A percentile compares a stretch with the other conserved stretches of the same genome.
Evolutionary conservation across 768 basidiomycete genomes (phyloP).

Genomic region (Tephrocybe sp.): DNA sequence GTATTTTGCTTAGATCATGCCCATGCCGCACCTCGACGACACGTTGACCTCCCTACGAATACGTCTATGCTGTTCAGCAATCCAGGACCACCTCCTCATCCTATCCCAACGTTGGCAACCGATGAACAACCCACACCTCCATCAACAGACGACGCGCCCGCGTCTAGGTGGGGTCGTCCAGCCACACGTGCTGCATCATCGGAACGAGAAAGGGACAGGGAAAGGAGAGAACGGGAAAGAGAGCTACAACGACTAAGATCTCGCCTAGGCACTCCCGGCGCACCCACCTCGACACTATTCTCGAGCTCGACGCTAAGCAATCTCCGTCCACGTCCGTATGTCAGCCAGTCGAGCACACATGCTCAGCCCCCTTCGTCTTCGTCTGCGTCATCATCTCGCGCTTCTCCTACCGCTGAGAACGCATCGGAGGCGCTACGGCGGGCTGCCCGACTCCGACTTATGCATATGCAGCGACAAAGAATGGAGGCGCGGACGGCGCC

Average conservation of each 20-base stretch:
- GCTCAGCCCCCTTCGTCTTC: slow-evolving; percentile 25
- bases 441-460: slow-evolving; percentile 33
- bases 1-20: background rate
- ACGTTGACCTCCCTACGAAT: slow-evolving; percentile 6
- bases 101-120: background rate
- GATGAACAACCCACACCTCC: background rate
- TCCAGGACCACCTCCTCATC: slow-evolving; percentile 1
- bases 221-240: slow-evolving; percentile 4
- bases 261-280: too few species aligned
- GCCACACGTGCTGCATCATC: background rate
- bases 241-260: background rate
- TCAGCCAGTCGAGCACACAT: slow-evolving; percentile 6
- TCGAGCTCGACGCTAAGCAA: background rate
- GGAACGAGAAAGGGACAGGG: background rate
- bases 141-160: background rate
- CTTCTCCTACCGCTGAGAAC: slow-evolving; percentile 36
- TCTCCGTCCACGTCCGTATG: slow-evolving; percentile 12
- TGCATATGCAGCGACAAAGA: slow-evolving; percentile 16
- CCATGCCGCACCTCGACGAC: background rate
- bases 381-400: slow-evolving; percentile 21
- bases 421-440: slow-evolving; percentile 38
- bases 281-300: background rate
- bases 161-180: background rate
- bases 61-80: slow-evolving; percentile 8
- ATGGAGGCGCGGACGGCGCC: background rate